These are phyloP conservation scores for Amphibolis antarctica DNA, from an alignment of 106 monocot species.

Conservation along the genomic window DNA sequence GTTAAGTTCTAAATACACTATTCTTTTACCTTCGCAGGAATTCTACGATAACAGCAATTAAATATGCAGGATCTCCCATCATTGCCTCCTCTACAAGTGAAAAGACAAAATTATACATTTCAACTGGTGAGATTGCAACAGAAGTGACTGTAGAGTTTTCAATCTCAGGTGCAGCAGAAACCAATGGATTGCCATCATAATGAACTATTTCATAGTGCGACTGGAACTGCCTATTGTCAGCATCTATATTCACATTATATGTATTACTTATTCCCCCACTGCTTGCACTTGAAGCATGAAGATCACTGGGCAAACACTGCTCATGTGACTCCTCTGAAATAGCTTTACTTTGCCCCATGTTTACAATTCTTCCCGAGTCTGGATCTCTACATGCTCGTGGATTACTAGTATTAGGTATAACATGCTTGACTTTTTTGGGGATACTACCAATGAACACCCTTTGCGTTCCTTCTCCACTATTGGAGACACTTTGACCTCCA, in stretches of 20 bases:
- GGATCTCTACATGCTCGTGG: conserved; percentile 12
- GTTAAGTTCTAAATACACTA: too few relatives aligned
- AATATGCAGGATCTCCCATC: conserved; percentile 68
- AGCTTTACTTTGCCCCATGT: conserved; percentile 9
- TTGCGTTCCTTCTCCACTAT: neutral
- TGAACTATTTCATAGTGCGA: conserved; percentile 11
- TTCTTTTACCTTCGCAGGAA: conserved; percentile 56
- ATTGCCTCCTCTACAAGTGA: conserved; percentile 76
- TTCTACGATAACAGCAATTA: conserved; percentile 68
- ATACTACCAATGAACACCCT: neutral
- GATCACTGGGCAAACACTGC: conserved; percentile 14
- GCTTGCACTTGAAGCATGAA: conserved; percentile 14
- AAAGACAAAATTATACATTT: conserved; percentile 74
- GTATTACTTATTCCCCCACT: neutral
- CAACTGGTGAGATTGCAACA: conserved; percentile 73
- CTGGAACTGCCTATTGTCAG: conserved; percentile 17
- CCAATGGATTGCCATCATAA: conserved; percentile 12
- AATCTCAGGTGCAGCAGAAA: conserved; percentile 21
- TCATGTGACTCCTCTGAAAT: conserved; percentile 7
- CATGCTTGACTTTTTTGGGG: conserved; percentile 15
- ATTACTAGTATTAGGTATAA: neutral
- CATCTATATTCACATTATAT: conserved; percentile 8
- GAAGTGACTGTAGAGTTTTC: conserved; percentile 21
- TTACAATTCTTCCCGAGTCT: conserved; percentile 25
- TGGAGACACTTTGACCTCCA: conserved; percentile 2